phyloP scores from a whole-genome alignment of 2,329 filamentous ascomycete genomes.

The Bisporella sp. region DNA sequence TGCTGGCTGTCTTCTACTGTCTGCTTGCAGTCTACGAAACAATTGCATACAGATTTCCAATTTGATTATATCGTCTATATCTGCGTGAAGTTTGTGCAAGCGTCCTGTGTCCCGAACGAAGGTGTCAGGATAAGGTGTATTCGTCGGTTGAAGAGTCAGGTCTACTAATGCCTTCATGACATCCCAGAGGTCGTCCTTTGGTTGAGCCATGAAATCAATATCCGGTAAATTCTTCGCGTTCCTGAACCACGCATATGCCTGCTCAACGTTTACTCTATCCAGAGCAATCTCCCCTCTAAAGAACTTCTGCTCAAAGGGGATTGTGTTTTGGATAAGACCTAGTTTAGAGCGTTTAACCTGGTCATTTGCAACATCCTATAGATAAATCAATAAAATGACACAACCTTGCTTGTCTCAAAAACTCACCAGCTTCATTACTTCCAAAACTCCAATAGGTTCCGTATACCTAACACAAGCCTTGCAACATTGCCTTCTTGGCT shows the following conservation, averaged over 20 bases:
- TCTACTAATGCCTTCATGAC: slow-evolving; percentile 54
- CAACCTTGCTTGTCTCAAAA: neutral
- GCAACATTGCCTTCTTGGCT: slow-evolving; percentile 64
- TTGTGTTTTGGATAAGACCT: slow-evolving; percentile 81
- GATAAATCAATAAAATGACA: neutral
- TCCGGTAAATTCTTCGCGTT: slow-evolving; percentile 29
- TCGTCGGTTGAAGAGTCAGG: slow-evolving; percentile 46
- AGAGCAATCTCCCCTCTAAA: slow-evolving; percentile 68
- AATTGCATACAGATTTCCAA: slow-evolving; percentile 47
- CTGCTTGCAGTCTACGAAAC: slow-evolving; percentile 20
- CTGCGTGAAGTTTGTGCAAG: slow-evolving; percentile 50
- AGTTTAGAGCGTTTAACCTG: slow-evolving; percentile 85
- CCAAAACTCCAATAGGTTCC: slow-evolving; percentile 77
- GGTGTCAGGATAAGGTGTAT: slow-evolving; percentile 45
- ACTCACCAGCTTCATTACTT: slow-evolving; percentile 79
- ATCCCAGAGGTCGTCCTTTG: slow-evolving; percentile 50
- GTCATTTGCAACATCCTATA: slow-evolving; percentile 82
- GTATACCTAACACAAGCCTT: slow-evolving; percentile 70
- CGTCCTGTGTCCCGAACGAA: slow-evolving; percentile 62
- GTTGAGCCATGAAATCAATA: slow-evolving; percentile 23
- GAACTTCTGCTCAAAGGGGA: slow-evolving; percentile 84
- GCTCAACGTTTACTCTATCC: slow-evolving; percentile 51
- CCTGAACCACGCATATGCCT: slow-evolving; percentile 60
- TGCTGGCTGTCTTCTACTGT: slow-evolving; percentile 13
- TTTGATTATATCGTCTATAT: slow-evolving; percentile 56